Evolutionary conservation across 345 rosid species (phyloP), one percentile per base, ranked within the genome.

Genomic region (Salix koriyanagi): DNA sequence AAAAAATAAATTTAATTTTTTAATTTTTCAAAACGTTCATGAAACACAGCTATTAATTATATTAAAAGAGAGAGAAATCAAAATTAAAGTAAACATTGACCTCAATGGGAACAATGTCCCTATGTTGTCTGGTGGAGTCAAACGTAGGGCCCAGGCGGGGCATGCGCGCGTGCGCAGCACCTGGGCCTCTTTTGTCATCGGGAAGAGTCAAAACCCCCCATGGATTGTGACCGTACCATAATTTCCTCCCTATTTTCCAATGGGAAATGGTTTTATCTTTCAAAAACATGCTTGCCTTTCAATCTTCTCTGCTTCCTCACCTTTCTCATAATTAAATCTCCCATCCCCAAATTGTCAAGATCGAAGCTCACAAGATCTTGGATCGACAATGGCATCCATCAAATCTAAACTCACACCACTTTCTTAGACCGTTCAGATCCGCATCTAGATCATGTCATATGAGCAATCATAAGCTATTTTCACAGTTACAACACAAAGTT

Each of bases 131-230:
- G 54, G 18, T 14, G 12, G 72, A 64, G 85, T 86, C 87, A 85
- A 58, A 79, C 70, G 77, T 72, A 62, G 85, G 88, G 37, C 83
- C 86, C 83, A 78, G 28, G 30, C n/a, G 62, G 26, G 28, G 82
- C 83, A 79, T 41, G 79, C 77, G 76, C 84, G 88, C 85, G 69
- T 80, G 86, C 81, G 15, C 75, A 36, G 76, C 81, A 75, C 60
- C 69, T 77, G 84, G 88, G 86, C 82, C 81, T 69, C 74, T 61
- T 65, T 30, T 3, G 77, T 76, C 76, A 67, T 58, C 69, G 41
- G 65, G 11, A 32, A 3, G 74, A 77, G 87, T 83, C 85, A 79
- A 80, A 74, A 16, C 21, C 56, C 73, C 37, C 46, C 70, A 32
- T 25, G 34, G 3, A 70, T 34, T 15, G 9, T 30, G 10, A 52